Evolutionary conservation across 257 asterid genomes (phyloP).

Genomic region (Nicotiana obtusifolia): DNA sequence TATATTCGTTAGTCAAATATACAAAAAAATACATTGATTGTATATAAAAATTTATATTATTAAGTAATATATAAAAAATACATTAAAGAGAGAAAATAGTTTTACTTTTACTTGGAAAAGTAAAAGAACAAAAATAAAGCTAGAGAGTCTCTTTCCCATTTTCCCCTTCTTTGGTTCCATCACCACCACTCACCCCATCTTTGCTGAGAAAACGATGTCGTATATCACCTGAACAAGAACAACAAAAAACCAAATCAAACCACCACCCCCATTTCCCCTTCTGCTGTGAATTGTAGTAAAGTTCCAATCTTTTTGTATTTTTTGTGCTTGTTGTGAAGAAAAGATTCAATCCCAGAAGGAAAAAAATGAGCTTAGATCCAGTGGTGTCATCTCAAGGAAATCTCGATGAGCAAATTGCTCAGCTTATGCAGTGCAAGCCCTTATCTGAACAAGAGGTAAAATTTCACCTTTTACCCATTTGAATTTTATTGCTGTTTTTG

Average conservation of each 20-base stretch:
- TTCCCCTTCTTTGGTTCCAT: constrained; percentile 17
- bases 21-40: too few species aligned
- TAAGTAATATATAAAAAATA: too few species aligned
- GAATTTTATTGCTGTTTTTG: neutral
- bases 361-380: constrained; percentile 40
- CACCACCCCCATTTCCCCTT: constrained; percentile 12
- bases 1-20: too few species aligned
- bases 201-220: constrained; percentile 25
- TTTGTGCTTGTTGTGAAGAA: neutral
- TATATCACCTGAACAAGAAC: neutral
- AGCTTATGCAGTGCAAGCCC: constrained; percentile 88
- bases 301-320: neutral
- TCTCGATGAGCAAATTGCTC: constrained; percentile 70
- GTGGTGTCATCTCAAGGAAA: constrained; percentile 51
- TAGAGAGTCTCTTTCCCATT: neutral
- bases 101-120: too few species aligned
- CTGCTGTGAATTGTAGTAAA: neutral
- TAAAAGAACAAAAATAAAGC: neutral
- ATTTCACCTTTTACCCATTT: neutral
- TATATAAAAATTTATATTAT: too few species aligned
- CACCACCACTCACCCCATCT: constrained; percentile 25
- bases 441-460: constrained; percentile 70
- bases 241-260: neutral
- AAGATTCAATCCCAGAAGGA: neutral
- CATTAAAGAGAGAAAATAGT: too few species aligned